These are phyloP conservation scores for Pelargonium cotyledonis DNA, from an alignment of 441 rosid genomes.

Conservation along the genomic window DNA sequence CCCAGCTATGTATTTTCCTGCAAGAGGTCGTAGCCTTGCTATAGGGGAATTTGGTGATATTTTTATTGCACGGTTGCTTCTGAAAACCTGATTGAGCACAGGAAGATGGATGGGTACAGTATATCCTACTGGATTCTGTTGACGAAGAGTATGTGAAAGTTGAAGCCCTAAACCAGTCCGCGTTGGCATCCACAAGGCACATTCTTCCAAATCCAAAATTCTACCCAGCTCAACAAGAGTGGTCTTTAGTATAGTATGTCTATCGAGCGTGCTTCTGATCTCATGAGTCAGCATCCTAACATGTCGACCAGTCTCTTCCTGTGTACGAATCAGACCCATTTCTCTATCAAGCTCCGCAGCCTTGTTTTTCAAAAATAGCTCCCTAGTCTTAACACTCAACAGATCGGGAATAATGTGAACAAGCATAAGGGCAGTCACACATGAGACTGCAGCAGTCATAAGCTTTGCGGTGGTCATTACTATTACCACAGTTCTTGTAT, in stretches of 20 bases:
- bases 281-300: slow-evolving; percentile 97
- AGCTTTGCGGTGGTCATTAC: slow-evolving; percentile 82
- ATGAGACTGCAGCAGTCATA: slow-evolving; percentile 81
- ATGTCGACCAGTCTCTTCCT: slow-evolving; percentile 95
- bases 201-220: slow-evolving; percentile 84
- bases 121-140: slow-evolving; percentile 82
- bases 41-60: slow-evolving; percentile 87
- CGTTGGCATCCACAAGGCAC: slow-evolving; percentile 99
- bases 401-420: slow-evolving; percentile 95
- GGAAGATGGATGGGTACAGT: slow-evolving; percentile 96
- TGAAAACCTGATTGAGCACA: slow-evolving; percentile 79
- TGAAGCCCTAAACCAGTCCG: slow-evolving; percentile 95
- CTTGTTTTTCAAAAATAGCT: slow-evolving; percentile 78
- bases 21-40: slow-evolving; percentile 72
- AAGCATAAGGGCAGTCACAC: slow-evolving; percentile 96
- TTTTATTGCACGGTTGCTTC: slow-evolving; percentile 60
- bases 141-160: slow-evolving; percentile 84
- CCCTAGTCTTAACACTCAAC: slow-evolving; percentile 88
- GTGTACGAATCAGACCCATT: slow-evolving; percentile 91
- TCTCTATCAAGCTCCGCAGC: slow-evolving; percentile 96
- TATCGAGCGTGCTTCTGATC: slow-evolving; percentile 86
- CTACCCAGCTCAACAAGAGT: slow-evolving; percentile 91
- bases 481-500: slow-evolving; percentile 65
- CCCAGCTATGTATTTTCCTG: slow-evolving; percentile 77
- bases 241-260: slow-evolving; percentile 87